Percentiles rank a stretch among this genome's conserved stretches.
These are phyloP conservation scores for Thelonectria olida DNA, from an alignment of 2,329 filamentous ascomycete species.

Conservation along the genomic window DNA sequence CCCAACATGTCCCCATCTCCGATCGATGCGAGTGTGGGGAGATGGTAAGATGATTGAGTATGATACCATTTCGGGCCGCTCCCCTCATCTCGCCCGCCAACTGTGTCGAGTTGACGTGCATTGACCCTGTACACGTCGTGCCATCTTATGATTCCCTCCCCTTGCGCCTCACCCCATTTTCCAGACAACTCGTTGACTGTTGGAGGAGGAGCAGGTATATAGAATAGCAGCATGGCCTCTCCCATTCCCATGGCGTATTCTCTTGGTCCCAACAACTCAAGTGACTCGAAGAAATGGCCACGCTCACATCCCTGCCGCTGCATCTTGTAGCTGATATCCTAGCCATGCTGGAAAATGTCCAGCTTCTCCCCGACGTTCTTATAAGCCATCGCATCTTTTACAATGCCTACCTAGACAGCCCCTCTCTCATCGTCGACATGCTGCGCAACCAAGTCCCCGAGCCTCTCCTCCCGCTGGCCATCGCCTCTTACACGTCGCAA, in stretches of 20 bases:
- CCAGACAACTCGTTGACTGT: neutral
- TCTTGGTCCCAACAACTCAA: neutral
- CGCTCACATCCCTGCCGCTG: conserved; percentile 32
- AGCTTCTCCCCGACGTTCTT: conserved; percentile 27
- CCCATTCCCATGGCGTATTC: neutral
- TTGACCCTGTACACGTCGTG: conserved; percentile 24
- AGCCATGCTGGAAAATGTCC: conserved; percentile 24
- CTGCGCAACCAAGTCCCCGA: conserved; percentile 30
- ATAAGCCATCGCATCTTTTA: conserved; percentile 36
- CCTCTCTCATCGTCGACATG: conserved; percentile 29
- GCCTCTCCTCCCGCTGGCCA: conserved; percentile 23
- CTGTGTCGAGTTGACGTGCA: conserved; percentile 26
- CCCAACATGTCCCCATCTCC: conserved; percentile 14
- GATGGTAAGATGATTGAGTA: conserved; percentile 23
- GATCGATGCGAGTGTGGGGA: conserved; percentile 32
- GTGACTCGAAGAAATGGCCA: conserved; percentile 26
- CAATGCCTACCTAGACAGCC: conserved; percentile 30
- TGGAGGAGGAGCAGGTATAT: neutral
- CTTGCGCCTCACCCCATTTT: conserved; percentile 12
- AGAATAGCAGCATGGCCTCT: no score
- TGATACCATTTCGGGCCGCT: conserved; percentile 28
- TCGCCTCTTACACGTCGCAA: conserved; percentile 28
- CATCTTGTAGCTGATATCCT: conserved; percentile 36
- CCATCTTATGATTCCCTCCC: conserved; percentile 25
- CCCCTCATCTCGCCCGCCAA: conserved; percentile 16